Percentiles rank a stretch among this genome's conserved stretches.
These are phyloP conservation scores for Cadophora malorum DNA, from an alignment of 2,329 filamentous ascomycete species.

Conservation along the genomic window DNA sequence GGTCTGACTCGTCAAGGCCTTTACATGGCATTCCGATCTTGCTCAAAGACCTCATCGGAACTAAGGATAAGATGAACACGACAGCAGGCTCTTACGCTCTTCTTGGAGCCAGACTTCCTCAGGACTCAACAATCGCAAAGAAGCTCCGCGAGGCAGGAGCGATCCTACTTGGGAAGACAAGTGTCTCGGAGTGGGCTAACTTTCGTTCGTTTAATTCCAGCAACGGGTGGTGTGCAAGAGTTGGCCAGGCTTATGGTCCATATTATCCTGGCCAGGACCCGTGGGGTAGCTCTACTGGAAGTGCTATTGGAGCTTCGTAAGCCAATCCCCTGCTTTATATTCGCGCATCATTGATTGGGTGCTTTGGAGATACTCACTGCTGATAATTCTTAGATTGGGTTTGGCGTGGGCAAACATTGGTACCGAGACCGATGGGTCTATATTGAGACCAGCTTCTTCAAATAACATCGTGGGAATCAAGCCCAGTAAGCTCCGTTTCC, in stretches of 20 bases:
- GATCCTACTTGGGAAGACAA: slow-evolving; percentile 48
- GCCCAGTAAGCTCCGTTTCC: slow-evolving; percentile 51
- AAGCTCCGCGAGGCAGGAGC: slow-evolving; percentile 39
- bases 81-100: slow-evolving; percentile 40
- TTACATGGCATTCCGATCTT: slow-evolving; percentile 65
- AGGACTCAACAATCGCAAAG: slow-evolving; percentile 36
- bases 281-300: slow-evolving; percentile 65
- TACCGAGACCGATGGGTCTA: slow-evolving; percentile 71
- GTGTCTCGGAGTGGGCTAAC: slow-evolving; percentile 62
- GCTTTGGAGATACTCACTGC: background rate
- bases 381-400: slow-evolving; percentile 50
- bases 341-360: background rate
- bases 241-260: slow-evolving; percentile 66
- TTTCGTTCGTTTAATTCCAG: slow-evolving; percentile 61
- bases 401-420: slow-evolving; percentile 65
- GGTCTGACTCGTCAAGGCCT: slow-evolving; percentile 34
- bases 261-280: slow-evolving; percentile 69
- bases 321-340: background rate
- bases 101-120: slow-evolving; percentile 36
- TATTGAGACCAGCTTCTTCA: slow-evolving; percentile 58
- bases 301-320: slow-evolving; percentile 60
- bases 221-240: slow-evolving; percentile 69
- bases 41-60: slow-evolving; percentile 68
- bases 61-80: slow-evolving; percentile 61
- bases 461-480: slow-evolving; percentile 66